Conservation (phyloP, 2,329 filamentous ascomycete species). For the Colletotrichum sp. region DNA sequence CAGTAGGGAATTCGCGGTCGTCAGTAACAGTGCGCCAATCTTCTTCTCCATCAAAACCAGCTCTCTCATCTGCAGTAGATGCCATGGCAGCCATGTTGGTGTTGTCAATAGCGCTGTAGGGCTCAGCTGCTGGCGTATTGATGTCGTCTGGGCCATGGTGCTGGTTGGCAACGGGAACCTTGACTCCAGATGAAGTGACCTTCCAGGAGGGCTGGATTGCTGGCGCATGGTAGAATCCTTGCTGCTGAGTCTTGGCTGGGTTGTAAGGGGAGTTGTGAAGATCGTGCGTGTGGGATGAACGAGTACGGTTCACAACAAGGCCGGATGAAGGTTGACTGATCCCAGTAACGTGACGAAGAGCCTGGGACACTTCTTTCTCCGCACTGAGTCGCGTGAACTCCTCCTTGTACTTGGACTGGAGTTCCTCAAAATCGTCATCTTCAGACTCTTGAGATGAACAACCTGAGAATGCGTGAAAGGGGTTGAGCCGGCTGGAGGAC, state of each 20-base stretch:
- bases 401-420: not conserved
- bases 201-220: constrained; percentile 18
- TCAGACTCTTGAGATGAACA: constrained; percentile 11
- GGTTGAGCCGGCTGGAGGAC: constrained; percentile 7
- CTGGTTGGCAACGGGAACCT: not conserved
- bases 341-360: constrained; percentile 12
- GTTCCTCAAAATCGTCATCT: not conserved
- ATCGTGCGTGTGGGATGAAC: not conserved
- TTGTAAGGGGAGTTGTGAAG: not conserved
- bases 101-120: constrained; percentile 6
- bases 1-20: not conserved
- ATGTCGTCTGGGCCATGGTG: not conserved
- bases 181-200: constrained; percentile 8
- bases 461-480: constrained; percentile 16
- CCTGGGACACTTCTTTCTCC: constrained; percentile 21
- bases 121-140: not conserved
- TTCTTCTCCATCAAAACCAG: constrained; percentile 2
- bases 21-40: constrained; percentile 23
- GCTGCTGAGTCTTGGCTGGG: not conserved
- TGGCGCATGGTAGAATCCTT: constrained; percentile 17
- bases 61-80: not conserved
- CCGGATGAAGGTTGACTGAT: constrained; percentile 16
- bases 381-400: not conserved
- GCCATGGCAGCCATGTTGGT: not conserved
- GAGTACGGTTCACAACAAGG: constrained; percentile 5